Evolutionary conservation across 2,329 filamentous ascomycete species (phyloP).

Genomic region (Curvularia sp.): DNA sequence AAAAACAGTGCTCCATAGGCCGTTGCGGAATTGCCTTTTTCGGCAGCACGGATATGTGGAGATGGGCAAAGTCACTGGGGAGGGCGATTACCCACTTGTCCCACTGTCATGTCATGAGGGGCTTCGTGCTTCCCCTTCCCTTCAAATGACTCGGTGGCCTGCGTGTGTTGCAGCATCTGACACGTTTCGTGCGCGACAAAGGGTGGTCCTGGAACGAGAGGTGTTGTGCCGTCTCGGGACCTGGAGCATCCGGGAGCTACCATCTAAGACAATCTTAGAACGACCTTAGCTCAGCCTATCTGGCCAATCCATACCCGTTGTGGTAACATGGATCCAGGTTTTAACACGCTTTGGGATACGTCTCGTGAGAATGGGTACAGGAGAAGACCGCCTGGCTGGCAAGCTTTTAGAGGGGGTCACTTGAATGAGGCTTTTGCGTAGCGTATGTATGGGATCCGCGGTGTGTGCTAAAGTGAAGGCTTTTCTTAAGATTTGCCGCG

Average conservation of each 20-base stretch:
- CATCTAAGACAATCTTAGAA: conserved; percentile 35
- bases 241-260: conserved; percentile 42
- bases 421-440: conserved; percentile 8
- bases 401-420: conserved; percentile 5
- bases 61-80: not conserved
- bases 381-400: conserved; percentile 4
- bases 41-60: not conserved
- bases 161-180: conserved; percentile 20
- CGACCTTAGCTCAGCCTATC: conserved; percentile 37
- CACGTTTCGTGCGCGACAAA: conserved; percentile 27
- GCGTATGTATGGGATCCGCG: conserved; percentile 2
- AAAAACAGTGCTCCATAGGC: not conserved
- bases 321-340: conserved; percentile 12
- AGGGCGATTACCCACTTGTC: not conserved
- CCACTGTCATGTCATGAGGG: not conserved
- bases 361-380: conserved; percentile 1
- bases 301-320: conserved; percentile 29
- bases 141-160: not conserved
- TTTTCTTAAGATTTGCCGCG: not conserved
- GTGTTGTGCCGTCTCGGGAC: conserved; percentile 43
- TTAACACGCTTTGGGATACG: conserved; percentile 12
- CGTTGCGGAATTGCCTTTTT: not conserved
- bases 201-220: conserved; percentile 30
- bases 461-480: not conserved
- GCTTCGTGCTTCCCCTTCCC: not conserved